phyloP scores from a whole-genome alignment of 768 basidiomycete genomes.

The Kwoniella mangroviensis region DNA sequence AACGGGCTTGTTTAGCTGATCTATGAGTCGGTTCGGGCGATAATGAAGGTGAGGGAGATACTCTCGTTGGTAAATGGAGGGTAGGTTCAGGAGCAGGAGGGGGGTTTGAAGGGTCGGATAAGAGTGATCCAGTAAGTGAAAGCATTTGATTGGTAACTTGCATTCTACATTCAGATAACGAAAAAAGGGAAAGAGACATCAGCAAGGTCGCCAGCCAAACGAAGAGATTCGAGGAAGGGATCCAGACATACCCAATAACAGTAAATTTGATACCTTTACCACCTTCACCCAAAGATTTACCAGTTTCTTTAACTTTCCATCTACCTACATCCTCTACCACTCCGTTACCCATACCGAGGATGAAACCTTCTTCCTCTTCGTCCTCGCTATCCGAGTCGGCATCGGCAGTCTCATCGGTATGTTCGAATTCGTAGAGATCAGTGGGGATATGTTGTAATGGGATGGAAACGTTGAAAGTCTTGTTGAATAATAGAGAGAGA shows the following conservation, averaged over 20 bases:
- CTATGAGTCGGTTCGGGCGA: constrained; percentile 30
- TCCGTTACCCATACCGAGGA: constrained; percentile 15
- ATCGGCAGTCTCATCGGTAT: constrained; percentile 61
- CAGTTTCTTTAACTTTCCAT: constrained; percentile 78
- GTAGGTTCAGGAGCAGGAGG: constrained; percentile 35
- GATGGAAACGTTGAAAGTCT: constrained; percentile 94
- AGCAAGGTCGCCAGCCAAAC: too few species aligned
- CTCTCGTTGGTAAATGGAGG: constrained; percentile 5
- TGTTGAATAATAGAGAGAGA: constrained; percentile 82
- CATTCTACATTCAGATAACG: constrained; percentile 62
- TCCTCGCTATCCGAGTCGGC: constrained; percentile 42
- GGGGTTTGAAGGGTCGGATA: constrained; percentile 42
- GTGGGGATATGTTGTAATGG: constrained; percentile 86
- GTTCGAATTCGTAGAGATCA: constrained; percentile 82
- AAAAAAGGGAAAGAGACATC: background rate
- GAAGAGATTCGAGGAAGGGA: too few species aligned
- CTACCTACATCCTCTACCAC: constrained; percentile 66
- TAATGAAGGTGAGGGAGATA: constrained; percentile 32
- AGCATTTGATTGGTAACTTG: constrained; percentile 93
- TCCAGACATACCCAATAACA: constrained; percentile 82
- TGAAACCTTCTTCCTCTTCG: constrained; percentile 29
- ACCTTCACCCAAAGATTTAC: constrained; percentile 70
- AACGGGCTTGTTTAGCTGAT: constrained; percentile 17
- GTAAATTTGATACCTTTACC: constrained; percentile 77
- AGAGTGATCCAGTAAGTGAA: constrained; percentile 70